phyloP scores from a whole-genome alignment of 805 yeast species.

The Hyphopichia homilentoma region DNA sequence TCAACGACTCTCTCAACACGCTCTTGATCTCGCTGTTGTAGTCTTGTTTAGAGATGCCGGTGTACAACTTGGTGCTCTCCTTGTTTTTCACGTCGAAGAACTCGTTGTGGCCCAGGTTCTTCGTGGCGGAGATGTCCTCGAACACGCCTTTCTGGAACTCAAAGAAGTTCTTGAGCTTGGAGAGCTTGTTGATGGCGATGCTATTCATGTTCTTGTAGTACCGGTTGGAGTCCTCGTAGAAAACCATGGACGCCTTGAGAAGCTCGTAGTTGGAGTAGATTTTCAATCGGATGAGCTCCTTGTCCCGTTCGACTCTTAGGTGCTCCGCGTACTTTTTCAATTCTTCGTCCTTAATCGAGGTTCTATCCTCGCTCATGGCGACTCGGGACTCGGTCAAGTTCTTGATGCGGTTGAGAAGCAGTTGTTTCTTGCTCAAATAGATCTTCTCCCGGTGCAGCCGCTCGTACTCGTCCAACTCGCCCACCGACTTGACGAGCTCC shows the following conservation, averaged over 20 bases:
- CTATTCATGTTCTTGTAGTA: conserved; percentile 28
- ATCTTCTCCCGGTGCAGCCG: conserved; percentile 13
- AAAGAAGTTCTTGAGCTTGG: conserved; percentile 35
- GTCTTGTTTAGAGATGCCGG: conserved; percentile 25
- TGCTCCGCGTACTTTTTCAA: conserved; percentile 14
- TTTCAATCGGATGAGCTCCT: conserved; percentile 29
- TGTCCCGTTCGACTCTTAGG: conserved; percentile 25
- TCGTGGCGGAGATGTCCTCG: conserved; percentile 10
- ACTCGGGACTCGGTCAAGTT: conserved; percentile 23
- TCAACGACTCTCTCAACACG: conserved; percentile 14
- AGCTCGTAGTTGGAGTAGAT: conserved; percentile 29
- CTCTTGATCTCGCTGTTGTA: conserved; percentile 27
- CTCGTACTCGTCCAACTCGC: conserved; percentile 16
- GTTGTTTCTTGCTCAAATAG: conserved; percentile 18
- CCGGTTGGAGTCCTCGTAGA: conserved; percentile 36
- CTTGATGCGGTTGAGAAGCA: conserved; percentile 21
- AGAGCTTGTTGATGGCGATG: conserved; percentile 29
- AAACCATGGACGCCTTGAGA: conserved; percentile 25
- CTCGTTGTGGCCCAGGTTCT: conserved; percentile 10
- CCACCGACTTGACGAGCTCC: conserved; percentile 12
- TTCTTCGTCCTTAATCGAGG: conserved; percentile 24
- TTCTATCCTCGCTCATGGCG: conserved; percentile 10
- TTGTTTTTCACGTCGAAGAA: conserved; percentile 13
- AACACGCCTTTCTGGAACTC: conserved; percentile 32
- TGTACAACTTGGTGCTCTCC: conserved; percentile 24